Evolutionary conservation across 1,139 yeast genomes (phyloP), one percentile per base, ranked within the genome.

Genomic region (Sugiyamaella grinbergsii): DNA sequence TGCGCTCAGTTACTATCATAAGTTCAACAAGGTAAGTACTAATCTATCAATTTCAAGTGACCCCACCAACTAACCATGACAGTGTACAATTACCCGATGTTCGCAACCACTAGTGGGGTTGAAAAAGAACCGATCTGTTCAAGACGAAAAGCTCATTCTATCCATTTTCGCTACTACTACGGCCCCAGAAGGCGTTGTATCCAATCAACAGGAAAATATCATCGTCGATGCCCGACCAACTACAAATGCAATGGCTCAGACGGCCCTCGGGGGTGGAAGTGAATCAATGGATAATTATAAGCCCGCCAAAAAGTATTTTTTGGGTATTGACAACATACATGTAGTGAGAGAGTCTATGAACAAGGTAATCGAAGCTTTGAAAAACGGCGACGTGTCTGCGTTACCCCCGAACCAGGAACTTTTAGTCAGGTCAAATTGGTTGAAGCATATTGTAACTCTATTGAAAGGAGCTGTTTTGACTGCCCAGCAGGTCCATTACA

Each of bases 261-360:
- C 90, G 52, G 98, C 98, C 0, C 71, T 93, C 23, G 98, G 98
- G 5, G 98, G 98, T 4, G 98, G 98, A 0, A 85, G 97, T 0
- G 98, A 93, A 64, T 85, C 80, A 59, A 87, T 90, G 76, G 98
- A 91, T 55, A 81, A 88, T 63, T 91, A 93, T 69, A 77, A 82
- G 52, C 70, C 70, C 2, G 80, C 82, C 33, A 75, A 79, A 50
- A 85, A 90, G 64, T 77, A 88, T 20, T 93, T 88, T 63, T 75
- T 95, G 54, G 95, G 95, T 42, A 89, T 93, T 47, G 98, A 93
- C 65, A 93, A 94, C 65, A 89, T 93, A 57, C 98, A 93, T 68
- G 95, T 88, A 2, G 88, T 94, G 88, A 76, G 97, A 54, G 97
- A 91, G 55, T 83, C 95, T 3, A 70, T 90, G 50, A 77, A 74